Base-by-base conservation (phyloP, 257 asterid genomes). In the Solanum habrochaites region DNA sequence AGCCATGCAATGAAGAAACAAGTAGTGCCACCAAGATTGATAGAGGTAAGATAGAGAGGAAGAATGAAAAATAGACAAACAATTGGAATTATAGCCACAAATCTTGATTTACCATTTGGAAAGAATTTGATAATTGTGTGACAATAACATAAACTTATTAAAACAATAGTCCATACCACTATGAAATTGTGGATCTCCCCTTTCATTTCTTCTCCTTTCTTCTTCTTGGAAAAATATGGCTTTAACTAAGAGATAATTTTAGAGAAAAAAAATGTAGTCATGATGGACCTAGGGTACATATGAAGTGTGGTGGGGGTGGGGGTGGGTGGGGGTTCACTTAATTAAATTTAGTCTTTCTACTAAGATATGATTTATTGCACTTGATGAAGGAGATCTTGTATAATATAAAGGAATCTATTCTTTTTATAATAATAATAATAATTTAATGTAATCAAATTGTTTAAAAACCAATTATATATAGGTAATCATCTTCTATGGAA, bases 1-100 rank as follows among this genome's bases (percentile, higher is more conserved):
- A 93, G 92, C 96, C 95, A 93, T 0, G 93, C 89, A 7, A 94
- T 88, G 91, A 93, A 92, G 92, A 94, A 94, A 56, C 87, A 77
- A 13, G 98, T 88, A 82, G 81, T 71, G 81, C 88, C 94, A 10
- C 94, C 95, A 2, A 93, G 88, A 67, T 91, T 88, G 20, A 93
- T 88, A 87, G 94, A 80, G 82, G 91, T 88, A 90, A 93, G 93
- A 4, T 85, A 88, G 52, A 91, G 91, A 8, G 98, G 94, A 25
- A 94, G 93, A 77, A 78, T 32, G 35, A 92, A 35, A 77, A 92
- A 93, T 4, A 94, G 91, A 74, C 47, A 64, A 1, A 80, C 64
- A 1, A 94, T 85, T 11, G 96, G 98, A 25, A 92, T 60, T 3
- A 93, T 89, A 4, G 92, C 83, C 2, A 92, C 86, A 43, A 23